Conservation (phyloP, 176 grass and related monocot genomes). For the Ananas comosus region DNA sequence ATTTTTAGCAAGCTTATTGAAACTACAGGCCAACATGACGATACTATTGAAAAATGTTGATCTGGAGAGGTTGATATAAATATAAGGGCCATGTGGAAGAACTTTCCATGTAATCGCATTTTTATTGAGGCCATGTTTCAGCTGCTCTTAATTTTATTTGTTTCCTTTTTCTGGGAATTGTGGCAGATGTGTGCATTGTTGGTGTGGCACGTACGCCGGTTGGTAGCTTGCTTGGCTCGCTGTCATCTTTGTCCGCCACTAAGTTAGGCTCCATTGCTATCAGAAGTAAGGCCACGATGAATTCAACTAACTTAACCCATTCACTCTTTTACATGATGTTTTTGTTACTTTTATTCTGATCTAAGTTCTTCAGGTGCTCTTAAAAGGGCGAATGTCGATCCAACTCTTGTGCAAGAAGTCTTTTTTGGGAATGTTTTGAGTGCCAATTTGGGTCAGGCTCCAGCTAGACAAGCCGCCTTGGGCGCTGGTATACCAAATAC, state of each 20-base stretch:
- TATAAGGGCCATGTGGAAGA: too few species aligned
- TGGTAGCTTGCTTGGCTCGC: slow-evolving; percentile 67
- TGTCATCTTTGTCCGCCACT: slow-evolving; percentile 78
- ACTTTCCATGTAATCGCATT: neutral
- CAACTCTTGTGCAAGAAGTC: slow-evolving; percentile 82
- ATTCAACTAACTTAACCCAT: neutral
- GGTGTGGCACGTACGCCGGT: slow-evolving; percentile 86
- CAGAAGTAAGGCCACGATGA: slow-evolving; percentile 32
- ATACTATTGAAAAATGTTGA: too few species aligned
- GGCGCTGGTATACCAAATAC: slow-evolving; percentile 75
- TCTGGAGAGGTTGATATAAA: too few species aligned
- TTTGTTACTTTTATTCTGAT: neutral
- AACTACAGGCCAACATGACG: too few species aligned
- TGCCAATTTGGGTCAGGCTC: slow-evolving; percentile 91
- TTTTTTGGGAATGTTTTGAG: slow-evolving; percentile 92
- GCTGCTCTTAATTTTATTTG: neutral
- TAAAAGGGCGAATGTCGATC: slow-evolving; percentile 47
- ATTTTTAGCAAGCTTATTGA: too few species aligned
- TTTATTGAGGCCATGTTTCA: neutral
- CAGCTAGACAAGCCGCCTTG: slow-evolving; percentile 74
- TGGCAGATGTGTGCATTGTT: slow-evolving; percentile 60
- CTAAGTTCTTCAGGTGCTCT: slow-evolving; percentile 44
- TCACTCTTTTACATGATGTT: neutral
- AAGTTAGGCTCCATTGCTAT: slow-evolving; percentile 79
- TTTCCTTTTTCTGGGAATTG: slow-evolving; percentile 7